Base-by-base conservation (phyloP, 257 asterid genomes). In the Fraxinus anomala region DNA sequence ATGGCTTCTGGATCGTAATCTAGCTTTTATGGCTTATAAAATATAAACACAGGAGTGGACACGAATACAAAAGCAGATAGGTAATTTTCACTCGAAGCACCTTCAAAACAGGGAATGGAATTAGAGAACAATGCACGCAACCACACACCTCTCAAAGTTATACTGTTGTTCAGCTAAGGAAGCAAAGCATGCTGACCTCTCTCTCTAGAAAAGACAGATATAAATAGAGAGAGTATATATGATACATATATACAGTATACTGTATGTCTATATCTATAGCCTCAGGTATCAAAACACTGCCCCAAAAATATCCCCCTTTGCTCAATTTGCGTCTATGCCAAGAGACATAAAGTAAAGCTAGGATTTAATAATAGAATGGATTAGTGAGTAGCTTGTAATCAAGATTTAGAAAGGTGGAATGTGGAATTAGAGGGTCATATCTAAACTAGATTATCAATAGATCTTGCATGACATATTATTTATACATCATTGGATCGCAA, bases 131-230 rank as follows among this genome's bases (percentile, higher is more conserved):
- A 75, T 51, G 71, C 83, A 79, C 87, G 88, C 91, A 89, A 87
- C 80, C 83, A 82, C 75, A 63, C 76, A 21, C 42, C 75, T 68
- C 76, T 75, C 23, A 39, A 63, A 74, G 9, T 84, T 65, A 77
- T 61, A 68, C 42, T 39, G 33, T 83, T 68, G 77, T 84, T 85
- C 33, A 70, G 89, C 79, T 79, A 71, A 75, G 66, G 79, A 80
- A 90, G 90, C 90, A 87, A 88, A 83, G 88, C 86, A 81, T 87
- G 91, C 87, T 83, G 77, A 65, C 83, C 76, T 63, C 70, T 82
- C 75, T 73, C 68, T 74, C 74, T 69, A 26, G 23, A 65, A 76
- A 19, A 36, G 9, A 69, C 5, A 61, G 68, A 56, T 21, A 80
- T 73, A 70, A 56, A 72, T 70, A 76, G 73, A 72, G 66, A 68